These are phyloP conservation scores for Lactarius indigo DNA, from an alignment of 768 basidiomycete genomes.

Conservation along the genomic window DNA sequence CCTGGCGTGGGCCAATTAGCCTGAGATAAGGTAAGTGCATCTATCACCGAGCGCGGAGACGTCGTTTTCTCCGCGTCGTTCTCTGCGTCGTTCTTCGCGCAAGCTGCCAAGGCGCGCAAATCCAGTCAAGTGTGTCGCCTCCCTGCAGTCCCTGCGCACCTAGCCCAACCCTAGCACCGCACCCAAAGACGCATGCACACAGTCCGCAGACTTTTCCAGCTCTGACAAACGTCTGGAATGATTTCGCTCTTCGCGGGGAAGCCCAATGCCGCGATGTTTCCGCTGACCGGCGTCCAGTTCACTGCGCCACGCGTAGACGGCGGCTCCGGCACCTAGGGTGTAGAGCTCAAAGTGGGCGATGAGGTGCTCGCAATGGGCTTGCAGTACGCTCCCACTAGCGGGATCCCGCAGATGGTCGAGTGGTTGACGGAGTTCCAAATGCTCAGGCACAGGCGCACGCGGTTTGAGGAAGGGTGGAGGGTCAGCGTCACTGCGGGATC, in stretches of 20 bases:
- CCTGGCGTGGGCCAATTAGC: neutral
- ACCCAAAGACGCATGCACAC: neutral
- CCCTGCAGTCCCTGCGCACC: neutral
- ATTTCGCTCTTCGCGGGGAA: constrained; percentile 88
- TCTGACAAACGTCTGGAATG: constrained; percentile 76
- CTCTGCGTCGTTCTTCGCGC: constrained; percentile 61
- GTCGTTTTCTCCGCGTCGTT: constrained; percentile 45
- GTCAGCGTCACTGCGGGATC: constrained; percentile 78
- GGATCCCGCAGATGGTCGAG: constrained; percentile 54
- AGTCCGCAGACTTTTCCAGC: constrained; percentile 66
- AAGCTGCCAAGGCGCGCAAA: constrained; percentile 54
- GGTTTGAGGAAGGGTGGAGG: constrained; percentile 57
- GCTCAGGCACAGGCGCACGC: constrained; percentile 57
- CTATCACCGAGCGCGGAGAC: neutral
- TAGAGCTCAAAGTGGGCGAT: constrained; percentile 49
- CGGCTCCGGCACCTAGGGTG: constrained; percentile 41
- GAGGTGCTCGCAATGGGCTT: constrained; percentile 62
- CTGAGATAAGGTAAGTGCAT: neutral
- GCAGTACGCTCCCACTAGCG: constrained; percentile 75
- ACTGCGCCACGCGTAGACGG: constrained; percentile 47
- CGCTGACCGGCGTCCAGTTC: constrained; percentile 77
- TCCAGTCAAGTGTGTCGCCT: constrained; percentile 54
- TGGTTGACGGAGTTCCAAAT: constrained; percentile 76
- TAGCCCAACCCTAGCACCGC: too few species aligned
- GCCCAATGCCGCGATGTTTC: constrained; percentile 85